Base-by-base conservation (phyloP, 2,329 filamentous ascomycete species). In the Hypoxylon sp. region DNA sequence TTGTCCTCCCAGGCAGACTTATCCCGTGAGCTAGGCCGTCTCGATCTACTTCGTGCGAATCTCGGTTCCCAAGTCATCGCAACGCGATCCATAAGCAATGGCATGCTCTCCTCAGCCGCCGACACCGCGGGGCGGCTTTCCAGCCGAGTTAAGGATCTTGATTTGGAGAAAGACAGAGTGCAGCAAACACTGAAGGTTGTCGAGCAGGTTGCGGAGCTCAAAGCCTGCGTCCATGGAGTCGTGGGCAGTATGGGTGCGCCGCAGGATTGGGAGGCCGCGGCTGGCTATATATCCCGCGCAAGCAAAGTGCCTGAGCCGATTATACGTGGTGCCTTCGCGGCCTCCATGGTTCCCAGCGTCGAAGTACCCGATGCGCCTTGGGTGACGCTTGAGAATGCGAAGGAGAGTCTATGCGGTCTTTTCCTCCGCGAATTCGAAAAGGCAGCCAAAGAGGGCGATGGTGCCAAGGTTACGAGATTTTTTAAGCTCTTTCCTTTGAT, bases 401-500 rank as follows among this genome's bases (percentile, higher is more conserved):
- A 93, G 66, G 94, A 97, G 81, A 96, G 93, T 69, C 83, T 99
- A 55, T 98, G 96, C 77, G 91, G 89, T 0, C 84, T 99, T 66
- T 99, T 99, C 81, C 81, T 98, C 77, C 87, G 95, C 66, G 96
- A 99, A 82, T 99, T 99, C 74, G 94, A 98, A 76, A 96, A 92
- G 80, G 96, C 96, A 0, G 92, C 94, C 1, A 87, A 88, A 69
- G 94, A 96, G 46, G 91, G 88, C n/a, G 94, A 98, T 75, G 94
- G 93, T 3, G 88, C 92, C 24, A 94, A 92, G 78, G 93, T 99
- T 59, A 98, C 96, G 1, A 86, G 96, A 46, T 99, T 99, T 84
- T 99, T 99, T 84, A 99, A 99, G 83, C 84, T 99, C 39, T 99
- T 99, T 75, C 96, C 96, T 14, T 84, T 99, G 37, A 98, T 99